phyloP scores from a whole-genome alignment of 331 rosid species.

The Arachis monticola region DNA sequence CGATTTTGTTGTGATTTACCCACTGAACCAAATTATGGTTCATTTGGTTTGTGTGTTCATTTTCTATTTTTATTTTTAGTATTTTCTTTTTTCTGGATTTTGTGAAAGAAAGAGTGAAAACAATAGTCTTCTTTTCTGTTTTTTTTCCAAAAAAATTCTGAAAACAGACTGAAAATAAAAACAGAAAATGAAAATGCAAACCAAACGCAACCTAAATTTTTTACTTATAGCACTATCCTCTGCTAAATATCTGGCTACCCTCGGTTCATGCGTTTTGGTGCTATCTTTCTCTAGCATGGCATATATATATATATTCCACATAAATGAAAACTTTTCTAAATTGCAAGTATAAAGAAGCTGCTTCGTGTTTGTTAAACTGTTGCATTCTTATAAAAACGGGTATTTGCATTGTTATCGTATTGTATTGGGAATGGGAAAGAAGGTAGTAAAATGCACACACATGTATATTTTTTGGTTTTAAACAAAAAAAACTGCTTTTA shows the following conservation, averaged over 20 bases:
- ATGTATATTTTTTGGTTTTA: neutral
- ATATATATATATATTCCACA: neutral
- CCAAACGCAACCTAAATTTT: slow-evolving; percentile 10
- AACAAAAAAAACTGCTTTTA: neutral
- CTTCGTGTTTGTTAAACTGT: neutral
- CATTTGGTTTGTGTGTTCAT: too few species aligned
- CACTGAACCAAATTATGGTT: neutral
- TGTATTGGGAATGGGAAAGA: neutral
- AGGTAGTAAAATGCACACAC: neutral
- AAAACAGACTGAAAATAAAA: too few species aligned
- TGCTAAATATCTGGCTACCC: neutral
- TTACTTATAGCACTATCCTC: neutral
- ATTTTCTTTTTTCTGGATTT: too few species aligned
- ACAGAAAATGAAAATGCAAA: too few species aligned
- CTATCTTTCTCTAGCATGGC: neutral
- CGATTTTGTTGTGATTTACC: slow-evolving; percentile 7
- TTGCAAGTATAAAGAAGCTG: neutral
- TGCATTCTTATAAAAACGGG: neutral
- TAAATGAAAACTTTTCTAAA: neutral
- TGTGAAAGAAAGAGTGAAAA: too few species aligned
- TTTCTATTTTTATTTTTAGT: too few species aligned
- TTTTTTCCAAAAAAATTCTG: too few species aligned
- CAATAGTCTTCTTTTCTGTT: too few species aligned
- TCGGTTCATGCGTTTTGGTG: slow-evolving; percentile 14
- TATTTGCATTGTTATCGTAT: neutral